Evolutionary conservation across 192 early-diverging fungal species (phyloP).

Genomic region (Cetraspora pellucida): DNA sequence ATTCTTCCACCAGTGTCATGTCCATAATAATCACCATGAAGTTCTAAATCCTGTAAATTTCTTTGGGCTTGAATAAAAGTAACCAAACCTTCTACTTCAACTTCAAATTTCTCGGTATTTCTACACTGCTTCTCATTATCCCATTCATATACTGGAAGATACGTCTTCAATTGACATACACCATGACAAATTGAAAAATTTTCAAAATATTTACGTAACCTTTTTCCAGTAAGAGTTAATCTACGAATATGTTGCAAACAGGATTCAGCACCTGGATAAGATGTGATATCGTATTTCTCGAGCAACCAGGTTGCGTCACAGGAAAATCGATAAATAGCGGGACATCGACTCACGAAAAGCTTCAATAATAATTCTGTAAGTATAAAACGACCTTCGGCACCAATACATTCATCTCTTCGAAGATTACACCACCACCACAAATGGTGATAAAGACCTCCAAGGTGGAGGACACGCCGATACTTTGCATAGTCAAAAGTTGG

Average conservation of each 20-base stretch:
- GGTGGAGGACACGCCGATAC: constrained; percentile 14
- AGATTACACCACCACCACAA: constrained; percentile 23
- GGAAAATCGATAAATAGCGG: constrained; percentile 13
- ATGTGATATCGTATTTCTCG: constrained; percentile 5
- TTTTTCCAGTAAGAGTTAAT: constrained; percentile 16
- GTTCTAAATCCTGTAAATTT: constrained; percentile 19
- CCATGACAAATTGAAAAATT: background rate
- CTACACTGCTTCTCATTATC: constrained; percentile 16
- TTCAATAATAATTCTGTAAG: constrained; percentile 8
- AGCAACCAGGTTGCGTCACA: constrained; percentile 7
- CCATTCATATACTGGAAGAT: constrained; percentile 21
- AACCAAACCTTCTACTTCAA: constrained; percentile 5
- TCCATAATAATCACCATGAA: constrained; percentile 18
- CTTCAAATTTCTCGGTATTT: constrained; percentile 16
- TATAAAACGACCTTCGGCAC: constrained; percentile 10
- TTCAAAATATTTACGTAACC: constrained; percentile 23
- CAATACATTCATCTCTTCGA: constrained; percentile 17
- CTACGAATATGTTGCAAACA: constrained; percentile 10
- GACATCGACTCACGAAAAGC: constrained; percentile 14
- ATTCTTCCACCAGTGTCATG: constrained; percentile 19
- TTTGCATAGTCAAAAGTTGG: constrained; percentile 22
- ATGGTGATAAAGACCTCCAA: constrained; percentile 17
- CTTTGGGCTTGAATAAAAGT: constrained; percentile 12
- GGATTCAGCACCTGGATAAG: background rate
- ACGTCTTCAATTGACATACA: constrained; percentile 15